phyloP scores from a whole-genome alignment of 371 early-diverging fungal species.

The Apophysomyces variabilis region DNA sequence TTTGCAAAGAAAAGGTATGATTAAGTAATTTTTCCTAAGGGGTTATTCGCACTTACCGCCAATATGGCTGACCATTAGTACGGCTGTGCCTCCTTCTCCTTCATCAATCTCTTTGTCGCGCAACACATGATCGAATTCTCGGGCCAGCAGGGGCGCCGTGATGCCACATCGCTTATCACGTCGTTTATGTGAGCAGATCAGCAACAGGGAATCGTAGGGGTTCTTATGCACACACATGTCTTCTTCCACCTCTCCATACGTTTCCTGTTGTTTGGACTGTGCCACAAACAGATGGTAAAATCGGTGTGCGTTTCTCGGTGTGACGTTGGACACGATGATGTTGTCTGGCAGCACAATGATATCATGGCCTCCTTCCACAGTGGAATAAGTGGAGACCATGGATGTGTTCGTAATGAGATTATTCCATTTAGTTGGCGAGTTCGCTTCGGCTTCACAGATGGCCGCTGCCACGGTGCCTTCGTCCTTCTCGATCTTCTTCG shows the following conservation, averaged over 20 bases:
- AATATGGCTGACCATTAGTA: slow-evolving; percentile 71
- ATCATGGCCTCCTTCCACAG: slow-evolving; percentile 33
- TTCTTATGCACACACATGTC: slow-evolving; percentile 43
- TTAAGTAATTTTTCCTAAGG: slow-evolving; percentile 1
- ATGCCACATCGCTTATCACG: slow-evolving; percentile 85
- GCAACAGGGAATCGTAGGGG: slow-evolving; percentile 56
- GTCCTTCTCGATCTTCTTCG: slow-evolving; percentile 61
- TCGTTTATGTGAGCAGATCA: slow-evolving; percentile 81
- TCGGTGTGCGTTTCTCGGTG: slow-evolving; percentile 47
- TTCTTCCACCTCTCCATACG: slow-evolving; percentile 15
- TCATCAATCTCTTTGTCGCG: slow-evolving; percentile 63
- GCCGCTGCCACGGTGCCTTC: slow-evolving; percentile 53
- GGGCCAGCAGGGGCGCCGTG: slow-evolving; percentile 71
- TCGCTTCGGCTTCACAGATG: slow-evolving; percentile 20
- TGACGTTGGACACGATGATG: slow-evolving; percentile 59
- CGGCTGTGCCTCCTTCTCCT: slow-evolving; percentile 48
- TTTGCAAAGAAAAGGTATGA: not conserved
- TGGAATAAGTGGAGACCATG: slow-evolving; percentile 31
- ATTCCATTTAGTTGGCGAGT: slow-evolving; percentile 25
- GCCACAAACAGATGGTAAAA: slow-evolving; percentile 53
- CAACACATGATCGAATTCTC: slow-evolving; percentile 67
- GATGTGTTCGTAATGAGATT: slow-evolving; percentile 62
- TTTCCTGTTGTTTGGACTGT: slow-evolving; percentile 15
- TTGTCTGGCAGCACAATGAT: slow-evolving; percentile 61
- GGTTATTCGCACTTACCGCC: slow-evolving; percentile 57